Conservation (phyloP, 2,329 filamentous ascomycete genomes). For the Aspergillus nomiae region DNA sequence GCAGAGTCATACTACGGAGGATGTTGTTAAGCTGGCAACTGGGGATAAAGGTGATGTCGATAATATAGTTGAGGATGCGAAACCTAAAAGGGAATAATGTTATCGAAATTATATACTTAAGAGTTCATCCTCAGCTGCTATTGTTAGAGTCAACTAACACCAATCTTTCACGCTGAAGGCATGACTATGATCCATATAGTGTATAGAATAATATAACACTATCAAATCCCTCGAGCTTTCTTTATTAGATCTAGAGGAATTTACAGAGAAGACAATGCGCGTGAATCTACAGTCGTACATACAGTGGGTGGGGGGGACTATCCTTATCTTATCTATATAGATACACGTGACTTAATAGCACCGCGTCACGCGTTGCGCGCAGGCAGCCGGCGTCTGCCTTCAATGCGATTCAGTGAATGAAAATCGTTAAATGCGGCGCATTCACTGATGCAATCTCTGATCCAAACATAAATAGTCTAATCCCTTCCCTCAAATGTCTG, state of each 20-base stretch:
- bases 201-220: background rate
- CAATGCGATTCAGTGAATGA: background rate
- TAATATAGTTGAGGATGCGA: background rate
- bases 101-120: background rate
- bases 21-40: background rate
- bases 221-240: background rate
- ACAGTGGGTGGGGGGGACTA: background rate
- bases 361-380: conserved; percentile 22
- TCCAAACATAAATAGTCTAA: background rate
- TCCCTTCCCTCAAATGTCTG: background rate
- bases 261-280: background rate
- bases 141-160: background rate
- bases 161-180: background rate
- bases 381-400: conserved; percentile 15
- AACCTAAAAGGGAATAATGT: background rate
- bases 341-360: conserved; percentile 22
- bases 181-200: background rate
- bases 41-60: background rate
- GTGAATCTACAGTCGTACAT: background rate
- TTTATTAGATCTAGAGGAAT: background rate
- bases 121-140: background rate
- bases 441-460: background rate
- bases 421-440: background rate
- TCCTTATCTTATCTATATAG: background rate
- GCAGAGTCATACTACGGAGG: background rate